phyloP scores from a whole-genome alignment of 495 filamentous ascomycete species.

The Aspergillus coremiiformis region DNA sequence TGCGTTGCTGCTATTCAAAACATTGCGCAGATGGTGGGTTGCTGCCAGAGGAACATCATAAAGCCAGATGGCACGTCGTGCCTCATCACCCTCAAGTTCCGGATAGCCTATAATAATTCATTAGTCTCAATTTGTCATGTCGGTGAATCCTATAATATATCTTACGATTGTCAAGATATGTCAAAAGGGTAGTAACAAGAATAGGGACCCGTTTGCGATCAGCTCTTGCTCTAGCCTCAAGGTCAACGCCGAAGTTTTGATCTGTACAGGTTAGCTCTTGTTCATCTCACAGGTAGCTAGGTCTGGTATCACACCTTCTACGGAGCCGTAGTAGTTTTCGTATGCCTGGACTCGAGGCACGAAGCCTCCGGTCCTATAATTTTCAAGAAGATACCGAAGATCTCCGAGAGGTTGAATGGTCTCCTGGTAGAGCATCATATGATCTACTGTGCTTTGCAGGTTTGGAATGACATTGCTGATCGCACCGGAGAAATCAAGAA shows the following conservation, averaged over 20 bases:
- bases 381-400: constrained; percentile 92
- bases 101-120: constrained; percentile 59
- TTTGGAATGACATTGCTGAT: constrained; percentile 98
- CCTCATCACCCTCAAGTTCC: constrained; percentile 94
- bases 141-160: not conserved
- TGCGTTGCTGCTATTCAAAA: constrained; percentile 81
- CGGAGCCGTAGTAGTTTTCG: constrained; percentile 98
- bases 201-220: constrained; percentile 93
- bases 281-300: not conserved
- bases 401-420: constrained; percentile 90
- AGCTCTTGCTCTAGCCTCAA: constrained; percentile 85
- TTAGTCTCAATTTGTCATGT: constrained; percentile 8
- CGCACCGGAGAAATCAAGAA: constrained; percentile 94
- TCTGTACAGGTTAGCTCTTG: constrained; percentile 44
- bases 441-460: constrained; percentile 88
- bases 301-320: constrained; percentile 51
- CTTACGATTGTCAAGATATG: constrained; percentile 82
- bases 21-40: constrained; percentile 75
- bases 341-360: constrained; percentile 86
- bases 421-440: constrained; percentile 99
- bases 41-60: constrained; percentile 79
- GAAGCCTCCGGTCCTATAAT: constrained; percentile 91
- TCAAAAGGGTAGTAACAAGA: constrained; percentile 86
- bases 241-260: constrained; percentile 94
- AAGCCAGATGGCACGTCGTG: constrained; percentile 87